These are phyloP conservation scores for Yamadazyma laniorum DNA, from an alignment of 805 yeast species.

Conservation along the genomic window DNA sequence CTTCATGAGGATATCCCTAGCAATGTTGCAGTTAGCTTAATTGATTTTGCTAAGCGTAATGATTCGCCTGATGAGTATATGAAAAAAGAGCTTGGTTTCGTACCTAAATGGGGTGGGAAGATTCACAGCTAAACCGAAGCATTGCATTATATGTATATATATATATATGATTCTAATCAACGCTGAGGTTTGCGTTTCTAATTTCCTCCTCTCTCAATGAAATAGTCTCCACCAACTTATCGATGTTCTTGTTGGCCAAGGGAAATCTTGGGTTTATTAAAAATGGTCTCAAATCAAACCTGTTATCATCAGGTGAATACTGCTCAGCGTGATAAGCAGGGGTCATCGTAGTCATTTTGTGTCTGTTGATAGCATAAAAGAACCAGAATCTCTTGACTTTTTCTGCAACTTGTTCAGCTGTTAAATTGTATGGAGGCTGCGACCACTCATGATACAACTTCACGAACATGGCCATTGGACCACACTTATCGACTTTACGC, in stretches of 20 bases:
- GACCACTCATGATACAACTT: conserved; percentile 92
- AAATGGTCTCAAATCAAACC: conserved; percentile 96
- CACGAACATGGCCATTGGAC: conserved; percentile 93
- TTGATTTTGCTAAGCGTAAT: conserved; percentile 50
- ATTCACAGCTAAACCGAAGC: conserved; percentile 18
- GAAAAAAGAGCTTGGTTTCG: conserved; percentile 29
- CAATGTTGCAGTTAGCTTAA: conserved; percentile 57
- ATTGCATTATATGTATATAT: background rate
- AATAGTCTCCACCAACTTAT: conserved; percentile 62
- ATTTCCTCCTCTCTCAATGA: conserved; percentile 40
- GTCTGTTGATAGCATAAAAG: conserved; percentile 93
- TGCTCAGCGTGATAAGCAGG: conserved; percentile 98
- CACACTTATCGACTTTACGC: conserved; percentile 90
- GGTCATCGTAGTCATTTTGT: conserved; percentile 95
- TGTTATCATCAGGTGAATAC: conserved; percentile 96
- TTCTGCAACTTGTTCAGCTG: conserved; percentile 82
- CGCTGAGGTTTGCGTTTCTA: conserved; percentile 35
- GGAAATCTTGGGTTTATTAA: conserved; percentile 85
- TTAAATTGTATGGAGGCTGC: conserved; percentile 57
- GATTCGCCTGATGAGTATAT: conserved; percentile 32
- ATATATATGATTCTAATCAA: conserved; percentile 34
- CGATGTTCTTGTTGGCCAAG: conserved; percentile 89
- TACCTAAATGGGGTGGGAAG: conserved; percentile 40
- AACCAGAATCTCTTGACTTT: conserved; percentile 92
- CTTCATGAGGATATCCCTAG: conserved; percentile 88